phyloP scores from a whole-genome alignment of 2,329 filamentous ascomycete genomes.

The Dactylellina leptospora region DNA sequence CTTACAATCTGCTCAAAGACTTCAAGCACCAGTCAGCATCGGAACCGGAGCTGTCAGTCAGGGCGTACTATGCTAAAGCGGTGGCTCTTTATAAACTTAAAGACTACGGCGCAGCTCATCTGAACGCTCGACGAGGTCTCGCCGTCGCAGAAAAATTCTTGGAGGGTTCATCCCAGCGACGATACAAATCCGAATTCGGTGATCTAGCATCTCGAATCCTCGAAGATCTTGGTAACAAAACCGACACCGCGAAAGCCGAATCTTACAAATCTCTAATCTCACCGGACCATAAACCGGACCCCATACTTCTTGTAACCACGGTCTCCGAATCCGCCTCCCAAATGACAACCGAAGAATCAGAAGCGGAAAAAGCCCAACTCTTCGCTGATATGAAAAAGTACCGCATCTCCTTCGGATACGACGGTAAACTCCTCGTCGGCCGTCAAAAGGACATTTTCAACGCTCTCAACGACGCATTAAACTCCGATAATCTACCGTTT shows the following conservation, averaged over 20 bases:
- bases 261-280: conserved; percentile 42
- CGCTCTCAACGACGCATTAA: conserved; percentile 32
- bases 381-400: conserved; percentile 29
- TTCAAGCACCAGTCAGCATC: conserved; percentile 46
- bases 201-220: conserved; percentile 38
- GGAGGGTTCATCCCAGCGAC: conserved; percentile 9
- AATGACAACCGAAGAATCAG: conserved; percentile 6
- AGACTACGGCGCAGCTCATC: conserved; percentile 40
- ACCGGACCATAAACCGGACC: conserved; percentile 14
- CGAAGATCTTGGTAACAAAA: conserved; percentile 33
- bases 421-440: conserved; percentile 42
- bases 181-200: conserved; percentile 30
- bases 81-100: conserved; percentile 46
- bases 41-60: conserved; percentile 34
- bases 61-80: conserved; percentile 47
- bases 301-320: conserved; percentile 38
- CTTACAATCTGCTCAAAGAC: conserved; percentile 34
- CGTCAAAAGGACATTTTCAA: conserved; percentile 39
- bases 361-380: conserved; percentile 19
- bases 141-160: conserved; percentile 29
- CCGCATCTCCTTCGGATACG: conserved; percentile 40
- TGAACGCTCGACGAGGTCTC: conserved; percentile 38
- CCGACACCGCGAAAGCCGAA: conserved; percentile 17
- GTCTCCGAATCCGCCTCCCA: conserved; percentile 13
- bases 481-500: conserved; percentile 34